Conservation (phyloP, 176 grass and related monocot species). For the Carex scoparia region DNA sequence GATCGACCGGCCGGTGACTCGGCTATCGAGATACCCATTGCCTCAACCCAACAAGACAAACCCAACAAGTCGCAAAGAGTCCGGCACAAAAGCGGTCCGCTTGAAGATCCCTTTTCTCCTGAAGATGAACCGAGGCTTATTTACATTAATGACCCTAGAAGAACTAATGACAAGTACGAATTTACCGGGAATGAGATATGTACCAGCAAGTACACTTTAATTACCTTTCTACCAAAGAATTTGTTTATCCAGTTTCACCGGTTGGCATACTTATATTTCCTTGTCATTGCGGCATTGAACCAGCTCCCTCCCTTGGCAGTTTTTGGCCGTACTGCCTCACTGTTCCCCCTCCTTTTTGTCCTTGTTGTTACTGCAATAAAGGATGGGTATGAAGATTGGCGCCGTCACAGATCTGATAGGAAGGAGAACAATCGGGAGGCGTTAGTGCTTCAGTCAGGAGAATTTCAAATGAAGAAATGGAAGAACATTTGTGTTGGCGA, state of each 20-base stretch:
- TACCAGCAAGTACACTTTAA: constrained; percentile 97
- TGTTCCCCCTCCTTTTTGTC: constrained; percentile 94
- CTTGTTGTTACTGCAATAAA: constrained; percentile 98
- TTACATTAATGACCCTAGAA: constrained; percentile 86
- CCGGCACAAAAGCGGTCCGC: constrained; percentile 54
- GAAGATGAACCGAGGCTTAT: constrained; percentile 78
- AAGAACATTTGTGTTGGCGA: constrained; percentile 92
- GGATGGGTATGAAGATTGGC: constrained; percentile 99
- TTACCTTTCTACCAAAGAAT: constrained; percentile 97
- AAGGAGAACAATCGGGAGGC: constrained; percentile 97
- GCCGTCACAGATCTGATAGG: constrained; percentile 86
- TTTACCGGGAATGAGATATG: constrained; percentile 97
- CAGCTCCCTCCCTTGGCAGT: constrained; percentile 98
- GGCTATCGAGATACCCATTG: constrained; percentile 48
- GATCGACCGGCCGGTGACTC: constrained; percentile 61
- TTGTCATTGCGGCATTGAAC: constrained; percentile 96
- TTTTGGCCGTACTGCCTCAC: constrained; percentile 94
- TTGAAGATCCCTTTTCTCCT: constrained; percentile 69
- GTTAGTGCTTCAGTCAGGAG: constrained; percentile 72
- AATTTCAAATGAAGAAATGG: constrained; percentile 87
- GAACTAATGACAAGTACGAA: constrained; percentile 87
- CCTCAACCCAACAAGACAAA: constrained; percentile 53
- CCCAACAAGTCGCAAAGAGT: constrained; percentile 47
- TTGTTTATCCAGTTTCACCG: constrained; percentile 98
- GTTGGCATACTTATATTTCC: constrained; percentile 92